phyloP scores from a whole-genome alignment of 306 rosid genomes.

The Quercus rubra region DNA sequence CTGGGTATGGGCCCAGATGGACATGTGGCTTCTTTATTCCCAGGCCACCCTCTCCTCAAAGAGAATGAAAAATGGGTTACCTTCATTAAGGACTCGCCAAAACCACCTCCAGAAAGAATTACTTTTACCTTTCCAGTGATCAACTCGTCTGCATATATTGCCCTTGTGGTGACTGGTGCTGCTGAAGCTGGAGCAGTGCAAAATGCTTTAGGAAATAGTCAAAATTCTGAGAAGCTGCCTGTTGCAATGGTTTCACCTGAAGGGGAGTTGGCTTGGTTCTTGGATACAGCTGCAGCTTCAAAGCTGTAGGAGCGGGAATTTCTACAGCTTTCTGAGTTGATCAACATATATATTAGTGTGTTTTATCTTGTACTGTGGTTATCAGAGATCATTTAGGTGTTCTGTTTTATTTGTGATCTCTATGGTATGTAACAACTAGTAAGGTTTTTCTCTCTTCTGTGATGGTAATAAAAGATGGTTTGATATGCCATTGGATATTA shows the following conservation, averaged over 20 bases:
- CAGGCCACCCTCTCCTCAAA: slow-evolving; percentile 74
- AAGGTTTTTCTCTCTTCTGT: slow-evolving; percentile 1
- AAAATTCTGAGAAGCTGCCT: slow-evolving; percentile 59
- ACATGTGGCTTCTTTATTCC: slow-evolving; percentile 92
- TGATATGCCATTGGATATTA: not conserved
- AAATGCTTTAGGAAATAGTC: slow-evolving; percentile 41
- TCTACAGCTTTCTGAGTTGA: slow-evolving; percentile 10
- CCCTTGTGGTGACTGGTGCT: slow-evolving; percentile 70
- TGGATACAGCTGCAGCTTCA: slow-evolving; percentile 86
- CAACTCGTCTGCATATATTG: slow-evolving; percentile 65
- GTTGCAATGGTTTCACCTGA: slow-evolving; percentile 69
- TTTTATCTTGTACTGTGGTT: not conserved
- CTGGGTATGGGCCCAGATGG: slow-evolving; percentile 99
- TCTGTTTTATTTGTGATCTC: too few relatives aligned
- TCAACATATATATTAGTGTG: slow-evolving; percentile 1
- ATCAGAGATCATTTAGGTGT: too few relatives aligned
- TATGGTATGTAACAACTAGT: too few relatives aligned
- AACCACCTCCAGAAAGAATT: slow-evolving; percentile 91
- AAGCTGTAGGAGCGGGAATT: slow-evolving; percentile 50
- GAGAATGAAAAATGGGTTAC: slow-evolving; percentile 86
- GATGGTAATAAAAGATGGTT: not conserved
- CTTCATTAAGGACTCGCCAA: slow-evolving; percentile 80
- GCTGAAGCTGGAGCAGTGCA: slow-evolving; percentile 68
- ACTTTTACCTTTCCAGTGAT: slow-evolving; percentile 86
- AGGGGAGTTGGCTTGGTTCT: slow-evolving; percentile 77